Evolutionary conservation across 164 flowering plant species (phyloP), one percentile per base, ranked within the genome.

Genomic region (Annona cherimola): DNA sequence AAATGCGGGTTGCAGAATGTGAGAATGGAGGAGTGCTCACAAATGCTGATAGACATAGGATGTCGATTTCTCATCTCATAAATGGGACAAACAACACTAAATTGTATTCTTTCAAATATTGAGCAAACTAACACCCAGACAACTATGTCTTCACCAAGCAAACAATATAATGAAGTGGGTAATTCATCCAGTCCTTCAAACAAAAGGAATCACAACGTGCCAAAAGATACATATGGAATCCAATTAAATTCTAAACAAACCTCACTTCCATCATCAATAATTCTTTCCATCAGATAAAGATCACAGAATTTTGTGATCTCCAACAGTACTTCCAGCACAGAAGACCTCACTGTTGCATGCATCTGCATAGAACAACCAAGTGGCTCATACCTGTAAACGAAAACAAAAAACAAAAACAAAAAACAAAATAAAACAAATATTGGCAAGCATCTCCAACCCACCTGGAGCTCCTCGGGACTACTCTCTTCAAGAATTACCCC

Each of bases 251-350:
- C 41, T 35, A 20, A 40, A 78, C 89, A 40, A 73, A 95, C 99
- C 81, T 88, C 97, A 61, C 88, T 90, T 77, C 90, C 97, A 82
- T 95, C 99, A 65, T 95, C 98, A 42, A 93, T 75, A 71, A 95
- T 90, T 85, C 93, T 89, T 81, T 95, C 99, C 99, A 95, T 93
- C 69, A 93, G 94, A 84, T 92, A 93, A 60, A 95, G 88, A 84
- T 95, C 98, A 83, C 96, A 90, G 75, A 76, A 87, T 73, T 93
- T 95, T 20, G 99, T 91, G 26, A 95, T 90, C 82, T 95, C 99
- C 84, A 91, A 76, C 77, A 95, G 77, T 45, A 91, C 86, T 83
- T 92, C 97, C 79, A 90, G 81, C 74, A 86, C 99, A 60, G 97
- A 92, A 50, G 94, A 83, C 81, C 81, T 87, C 76, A 92, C 94